Evolutionary conservation across 2,329 filamentous ascomycete genomes (phyloP).

Genomic region (Pestalotiopsis sp.): DNA sequence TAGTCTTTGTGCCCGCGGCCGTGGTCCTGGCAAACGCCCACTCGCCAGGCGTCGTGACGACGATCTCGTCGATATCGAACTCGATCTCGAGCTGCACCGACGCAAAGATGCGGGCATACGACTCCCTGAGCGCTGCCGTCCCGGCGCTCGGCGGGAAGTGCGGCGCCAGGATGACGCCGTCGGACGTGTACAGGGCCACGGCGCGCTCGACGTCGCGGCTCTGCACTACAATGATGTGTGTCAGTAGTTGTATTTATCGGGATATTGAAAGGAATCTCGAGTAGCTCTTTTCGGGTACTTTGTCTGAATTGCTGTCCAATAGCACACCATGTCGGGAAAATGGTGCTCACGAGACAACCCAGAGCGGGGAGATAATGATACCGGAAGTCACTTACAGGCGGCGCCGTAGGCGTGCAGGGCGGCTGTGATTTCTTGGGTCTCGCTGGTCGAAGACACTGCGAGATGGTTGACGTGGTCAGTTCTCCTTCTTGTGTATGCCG

Average conservation of each 20-base stretch:
- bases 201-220: constrained; percentile 1
- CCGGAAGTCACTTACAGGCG: neutral
- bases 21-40: constrained; percentile 7
- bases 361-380: too few species aligned
- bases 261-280: too few species aligned
- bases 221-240: neutral
- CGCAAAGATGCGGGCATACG: neutral
- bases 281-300: too few species aligned
- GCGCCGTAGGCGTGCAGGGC: constrained; percentile 8
- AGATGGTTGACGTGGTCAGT: neutral
- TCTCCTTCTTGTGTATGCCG: neutral
- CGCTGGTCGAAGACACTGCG: neutral
- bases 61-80: constrained; percentile 6
- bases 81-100: neutral
- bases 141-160: neutral
- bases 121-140: neutral
- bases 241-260: too few species aligned
- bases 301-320: too few species aligned
- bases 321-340: too few species aligned
- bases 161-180: constrained; percentile 8
- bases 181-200: constrained; percentile 1
- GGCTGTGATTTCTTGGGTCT: neutral
- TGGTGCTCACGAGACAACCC: too few species aligned
- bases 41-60: neutral
- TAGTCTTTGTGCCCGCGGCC: constrained; percentile 2